phyloP scores from a whole-genome alignment of 2,329 filamentous ascomycete species.

The Dothistroma pini region DNA sequence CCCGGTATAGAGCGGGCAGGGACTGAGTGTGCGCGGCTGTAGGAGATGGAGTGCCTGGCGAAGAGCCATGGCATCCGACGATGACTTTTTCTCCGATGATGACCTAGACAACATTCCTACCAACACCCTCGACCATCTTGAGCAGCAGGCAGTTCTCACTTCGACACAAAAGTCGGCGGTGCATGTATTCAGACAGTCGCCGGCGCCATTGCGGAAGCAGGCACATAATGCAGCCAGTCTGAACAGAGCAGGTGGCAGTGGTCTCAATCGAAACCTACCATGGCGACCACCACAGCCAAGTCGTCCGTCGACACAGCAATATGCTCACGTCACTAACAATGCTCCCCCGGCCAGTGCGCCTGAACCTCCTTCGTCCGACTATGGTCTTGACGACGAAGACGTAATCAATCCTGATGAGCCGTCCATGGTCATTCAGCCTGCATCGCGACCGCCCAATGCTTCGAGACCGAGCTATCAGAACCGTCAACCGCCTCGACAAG shows the following conservation, averaged over 20 bases:
- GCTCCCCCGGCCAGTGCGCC: conserved; percentile 26
- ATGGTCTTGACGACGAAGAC: conserved; percentile 45
- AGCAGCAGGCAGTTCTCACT: conserved; percentile 41
- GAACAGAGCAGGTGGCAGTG: conserved; percentile 16
- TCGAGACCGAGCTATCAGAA: conserved; percentile 6
- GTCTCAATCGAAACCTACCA: conserved; percentile 22
- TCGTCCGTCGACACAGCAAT: conserved; percentile 8
- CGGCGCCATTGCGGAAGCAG: conserved; percentile 18
- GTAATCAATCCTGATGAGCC: conserved; percentile 46
- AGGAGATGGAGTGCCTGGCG: conserved; percentile 2
- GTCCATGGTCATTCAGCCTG: conserved; percentile 29
- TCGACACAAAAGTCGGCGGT: conserved; percentile 37
- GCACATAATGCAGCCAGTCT: conserved; percentile 23
- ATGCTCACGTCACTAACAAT: conserved; percentile 10
- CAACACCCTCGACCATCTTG: conserved; percentile 44
- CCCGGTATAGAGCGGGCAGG: background rate
- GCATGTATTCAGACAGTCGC: conserved; percentile 7
- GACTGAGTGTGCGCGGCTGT: background rate
- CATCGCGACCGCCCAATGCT: conserved; percentile 13
- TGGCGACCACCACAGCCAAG: conserved; percentile 31
- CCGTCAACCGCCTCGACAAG: conserved; percentile 9
- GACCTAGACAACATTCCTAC: conserved; percentile 45
- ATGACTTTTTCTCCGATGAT: conserved; percentile 46
- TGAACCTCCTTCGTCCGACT: conserved; percentile 38
- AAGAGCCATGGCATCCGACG: conserved; percentile 27